Percentiles rank a stretch among this genome's conserved stretches.
Evolutionary conservation across 352 stramenopile species (phyloP).

Genomic region (Phytophthora pseudosyringae): DNA sequence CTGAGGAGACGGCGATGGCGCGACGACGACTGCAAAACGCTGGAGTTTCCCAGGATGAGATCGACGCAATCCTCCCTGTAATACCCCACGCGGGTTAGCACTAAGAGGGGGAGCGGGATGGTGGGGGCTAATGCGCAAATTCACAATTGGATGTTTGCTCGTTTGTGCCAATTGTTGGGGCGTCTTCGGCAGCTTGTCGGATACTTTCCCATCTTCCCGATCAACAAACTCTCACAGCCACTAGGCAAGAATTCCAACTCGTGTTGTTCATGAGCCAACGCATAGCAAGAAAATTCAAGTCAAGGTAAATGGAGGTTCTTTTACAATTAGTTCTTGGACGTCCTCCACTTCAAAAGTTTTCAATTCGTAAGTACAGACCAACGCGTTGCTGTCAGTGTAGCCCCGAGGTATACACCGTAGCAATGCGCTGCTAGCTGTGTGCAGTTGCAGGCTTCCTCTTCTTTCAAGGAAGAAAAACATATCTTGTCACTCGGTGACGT

Average conservation of each 20-base stretch:
- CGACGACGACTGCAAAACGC: conserved; percentile 29
- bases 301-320: not conserved
- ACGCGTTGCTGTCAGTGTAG: conserved; percentile 1
- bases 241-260: too few species aligned
- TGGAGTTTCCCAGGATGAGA: conserved; percentile 32
- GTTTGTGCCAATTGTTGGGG: too few species aligned
- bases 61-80: conserved; percentile 31
- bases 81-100: conserved; percentile 19
- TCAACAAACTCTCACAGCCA: too few species aligned
- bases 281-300: not conserved
- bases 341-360: not conserved
- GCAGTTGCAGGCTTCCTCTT: conserved; percentile 29
- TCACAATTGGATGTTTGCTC: not conserved
- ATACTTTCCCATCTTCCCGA: too few species aligned
- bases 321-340: conserved; percentile 6
- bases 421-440: conserved; percentile 9
- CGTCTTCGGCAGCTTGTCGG: too few species aligned
- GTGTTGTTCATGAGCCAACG: too few species aligned
- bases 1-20: conserved; percentile 34
- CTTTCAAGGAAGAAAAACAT: conserved; percentile 29
- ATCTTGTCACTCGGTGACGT: conserved; percentile 2
- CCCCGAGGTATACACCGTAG: not conserved
- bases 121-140: not conserved
- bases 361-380: conserved; percentile 16
- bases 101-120: not conserved